Evolutionary conservation across 73 alveolate genomes (phyloP), one percentile per base, ranked within the genome.

Genomic region (Paraurostyla sp.): DNA sequence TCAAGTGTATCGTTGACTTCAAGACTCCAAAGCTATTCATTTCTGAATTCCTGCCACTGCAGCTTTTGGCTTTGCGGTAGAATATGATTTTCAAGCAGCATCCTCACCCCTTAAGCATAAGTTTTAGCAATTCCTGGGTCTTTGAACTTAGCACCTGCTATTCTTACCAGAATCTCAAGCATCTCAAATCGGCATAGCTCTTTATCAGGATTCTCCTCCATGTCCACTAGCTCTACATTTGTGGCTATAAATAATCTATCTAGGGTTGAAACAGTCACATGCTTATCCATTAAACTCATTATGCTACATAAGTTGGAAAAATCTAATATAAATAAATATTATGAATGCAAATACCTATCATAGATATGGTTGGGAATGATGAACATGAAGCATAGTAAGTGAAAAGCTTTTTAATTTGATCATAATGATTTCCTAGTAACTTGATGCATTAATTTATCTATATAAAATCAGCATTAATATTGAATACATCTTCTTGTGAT

Each of bases 141-240:
- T 63, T 76, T 91, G 45, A 35, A 91, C 60, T 91, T 91, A 22
- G 92, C 88, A 11, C 80, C 86, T 23, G 96, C 93, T 33, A 91
- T 43, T 60, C 96, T 71, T 30, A 91, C 89, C 18, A 91, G 42
- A 16, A 91, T 75, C 60, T 91, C 96, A 42, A 86, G 65, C 76
- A 91, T 83, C 50, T 91, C 93, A 38, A 49, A 85, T 22, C 96
- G 29, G 49, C 92, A 42, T 0, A 91, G 89, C 40, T 84, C 96
- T 36, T 86, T 85, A 27, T 91, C 96, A 0, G 96, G 96, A 60
- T 73, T 86, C 38, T 84, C 93, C 11, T 69, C 81, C 65, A 73
- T 23, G 11, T 56, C 83, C 0, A 81, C 76, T 1, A 56, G 57
- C 29, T 81, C 91, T 7, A 69, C 87, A 35, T 65, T 85, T 0